Conservation (phyloP, 805 yeast species). For the Yueomyces sp. region DNA sequence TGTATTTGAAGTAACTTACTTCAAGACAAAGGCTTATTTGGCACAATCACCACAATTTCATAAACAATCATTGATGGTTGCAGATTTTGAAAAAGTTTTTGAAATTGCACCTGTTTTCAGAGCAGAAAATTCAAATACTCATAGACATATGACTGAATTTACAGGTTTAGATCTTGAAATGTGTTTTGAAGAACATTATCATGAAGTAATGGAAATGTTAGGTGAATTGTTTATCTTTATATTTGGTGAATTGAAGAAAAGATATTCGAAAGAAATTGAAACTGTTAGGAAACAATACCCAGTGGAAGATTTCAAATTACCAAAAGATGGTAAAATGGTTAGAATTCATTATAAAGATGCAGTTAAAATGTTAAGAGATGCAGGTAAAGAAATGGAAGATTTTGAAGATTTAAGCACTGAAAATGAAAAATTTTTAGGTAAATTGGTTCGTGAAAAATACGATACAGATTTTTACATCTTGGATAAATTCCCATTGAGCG, state of each 20-base stretch:
- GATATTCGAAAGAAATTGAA: conserved; percentile 77
- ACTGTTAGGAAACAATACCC: conserved; percentile 90
- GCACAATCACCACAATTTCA: conserved; percentile 98
- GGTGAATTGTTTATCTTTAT: conserved; percentile 75
- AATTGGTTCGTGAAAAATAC: conserved; percentile 81
- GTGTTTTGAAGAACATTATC: conserved; percentile 97
- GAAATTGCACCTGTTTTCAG: conserved; percentile 98
- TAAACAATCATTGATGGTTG: conserved; percentile 96
- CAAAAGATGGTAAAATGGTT: conserved; percentile 89
- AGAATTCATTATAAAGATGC: conserved; percentile 85
- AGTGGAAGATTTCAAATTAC: conserved; percentile 92
- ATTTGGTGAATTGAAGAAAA: conserved; percentile 65
- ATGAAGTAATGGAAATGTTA: conserved; percentile 61
- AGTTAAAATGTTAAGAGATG: conserved; percentile 69
- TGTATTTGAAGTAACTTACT: conserved; percentile 86
- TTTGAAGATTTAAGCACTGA: conserved; percentile 87
- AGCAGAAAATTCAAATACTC: conserved; percentile 98
- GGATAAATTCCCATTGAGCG: conserved; percentile 94
- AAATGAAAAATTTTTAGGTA: conserved; percentile 88
- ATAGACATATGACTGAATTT: conserved; percentile 98
- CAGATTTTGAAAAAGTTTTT: conserved; percentile 91
- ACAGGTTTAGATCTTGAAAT: conserved; percentile 95
- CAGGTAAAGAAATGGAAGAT: conserved; percentile 68
- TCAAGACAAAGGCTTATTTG: conserved; percentile 73
- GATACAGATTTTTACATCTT: conserved; percentile 95